These are phyloP conservation scores for Aureobasidium vineae DNA, from an alignment of 2,329 filamentous ascomycete species.

Conservation along the genomic window DNA sequence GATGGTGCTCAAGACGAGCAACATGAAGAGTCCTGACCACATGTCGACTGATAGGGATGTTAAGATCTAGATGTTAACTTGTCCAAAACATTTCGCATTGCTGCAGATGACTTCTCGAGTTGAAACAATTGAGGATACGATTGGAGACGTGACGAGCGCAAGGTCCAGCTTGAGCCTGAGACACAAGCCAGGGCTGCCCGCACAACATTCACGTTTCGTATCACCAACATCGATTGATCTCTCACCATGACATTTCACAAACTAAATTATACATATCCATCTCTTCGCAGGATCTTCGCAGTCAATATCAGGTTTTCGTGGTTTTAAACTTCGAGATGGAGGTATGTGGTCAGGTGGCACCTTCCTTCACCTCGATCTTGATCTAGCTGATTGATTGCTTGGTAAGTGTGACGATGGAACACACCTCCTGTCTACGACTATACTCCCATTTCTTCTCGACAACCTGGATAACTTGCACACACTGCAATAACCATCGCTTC, in stretches of 20 bases:
- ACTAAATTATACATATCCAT: background rate
- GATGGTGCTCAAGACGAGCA: conserved; percentile 63
- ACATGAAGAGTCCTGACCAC: conserved; percentile 63
- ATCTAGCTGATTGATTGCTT: background rate
- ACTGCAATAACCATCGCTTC: background rate
- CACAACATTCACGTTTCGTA: background rate
- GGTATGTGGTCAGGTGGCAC: background rate
- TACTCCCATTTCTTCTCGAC: background rate
- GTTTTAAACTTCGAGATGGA: background rate
- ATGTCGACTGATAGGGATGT: conserved; percentile 34
- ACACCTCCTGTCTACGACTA: background rate
- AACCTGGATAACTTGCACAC: background rate
- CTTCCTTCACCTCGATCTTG: background rate
- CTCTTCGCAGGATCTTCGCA: background rate
- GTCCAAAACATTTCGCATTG: conserved; percentile 9
- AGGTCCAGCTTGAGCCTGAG: background rate
- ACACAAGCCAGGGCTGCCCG: conserved; percentile 2
- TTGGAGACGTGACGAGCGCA: background rate
- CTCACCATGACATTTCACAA: background rate
- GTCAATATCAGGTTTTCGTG: background rate
- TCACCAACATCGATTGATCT: background rate
- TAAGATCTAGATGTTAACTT: background rate
- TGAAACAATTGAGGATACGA: background rate
- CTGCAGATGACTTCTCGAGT: background rate
- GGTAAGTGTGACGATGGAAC: background rate